Evolutionary conservation across 371 early-diverging fungal species (phyloP).

Genomic region (Rhizomucor miehei): DNA sequence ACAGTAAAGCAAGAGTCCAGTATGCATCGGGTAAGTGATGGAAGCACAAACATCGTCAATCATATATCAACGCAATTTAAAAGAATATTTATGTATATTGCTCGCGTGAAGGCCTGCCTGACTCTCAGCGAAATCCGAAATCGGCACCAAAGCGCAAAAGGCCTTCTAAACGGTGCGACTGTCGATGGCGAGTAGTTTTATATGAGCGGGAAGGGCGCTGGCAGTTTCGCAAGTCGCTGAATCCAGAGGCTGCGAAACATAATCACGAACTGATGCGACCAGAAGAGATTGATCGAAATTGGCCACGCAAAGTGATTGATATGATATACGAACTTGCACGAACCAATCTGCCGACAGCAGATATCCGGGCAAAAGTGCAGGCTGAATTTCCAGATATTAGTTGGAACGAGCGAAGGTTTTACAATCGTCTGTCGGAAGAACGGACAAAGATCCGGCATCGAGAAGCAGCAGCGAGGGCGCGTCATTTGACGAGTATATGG

Average conservation of each 20-base stretch:
- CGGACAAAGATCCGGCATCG: constrained; percentile 52
- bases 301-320: constrained; percentile 57
- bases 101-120: constrained; percentile 55
- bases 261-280: constrained; percentile 58
- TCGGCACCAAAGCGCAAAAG: constrained; percentile 49
- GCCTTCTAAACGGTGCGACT: constrained; percentile 53
- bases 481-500: constrained; percentile 30
- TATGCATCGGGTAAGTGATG: constrained; percentile 6
- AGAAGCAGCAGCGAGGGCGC: constrained; percentile 48
- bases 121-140: constrained; percentile 46
- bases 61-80: background rate
- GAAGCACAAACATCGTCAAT: background rate
- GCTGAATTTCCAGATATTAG: constrained; percentile 51
- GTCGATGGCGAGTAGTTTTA: constrained; percentile 58
- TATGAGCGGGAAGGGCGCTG: constrained; percentile 51
- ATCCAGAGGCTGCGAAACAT: constrained; percentile 57
- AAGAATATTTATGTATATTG: constrained; percentile 63
- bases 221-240: constrained; percentile 59
- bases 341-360: constrained; percentile 49
- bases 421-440: constrained; percentile 60
- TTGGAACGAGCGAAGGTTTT: constrained; percentile 67
- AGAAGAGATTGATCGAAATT: constrained; percentile 54
- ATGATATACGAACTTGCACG: constrained; percentile 50
- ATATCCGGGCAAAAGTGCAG: constrained; percentile 51
- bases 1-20: constrained; percentile 34